Evolutionary conservation across 1,139 yeast species (phyloP), one percentile per base, ranked within the genome.

Genomic region (Debaryomycetaceae sp.): DNA sequence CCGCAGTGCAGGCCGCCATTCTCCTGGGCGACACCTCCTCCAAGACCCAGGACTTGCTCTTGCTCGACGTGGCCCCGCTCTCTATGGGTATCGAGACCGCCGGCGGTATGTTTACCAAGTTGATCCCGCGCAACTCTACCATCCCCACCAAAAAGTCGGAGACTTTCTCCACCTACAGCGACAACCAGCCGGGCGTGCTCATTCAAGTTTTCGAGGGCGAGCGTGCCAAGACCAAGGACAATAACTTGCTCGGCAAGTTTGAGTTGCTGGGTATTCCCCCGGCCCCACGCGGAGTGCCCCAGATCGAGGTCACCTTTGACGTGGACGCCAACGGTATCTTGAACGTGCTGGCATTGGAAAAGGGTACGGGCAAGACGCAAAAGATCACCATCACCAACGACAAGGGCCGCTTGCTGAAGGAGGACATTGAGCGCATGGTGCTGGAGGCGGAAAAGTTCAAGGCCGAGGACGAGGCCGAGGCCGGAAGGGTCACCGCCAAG

Each of bases 131-230:
- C 73, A 87, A 87, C 71, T 80, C 96, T 32, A 83, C 95, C 41
- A 90, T 87, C 49, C 97, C 97, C 61, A 85, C 96, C 47, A 81
- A 82, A 68, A 87, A 87, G 68, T 82, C 95, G 28, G 95, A 87
- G 70, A 83, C 83, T 45, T 87, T 87, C 76, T 85, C 96, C 34
- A 86, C 97, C 37, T 92, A 90, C 48, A 94, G 90, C 45, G 96
- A 87, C 62, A 87, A 87, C 72, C 97, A 87, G 66, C 94, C 94
- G 44, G 87, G 93, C 56, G 97, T 87, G 40, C 71, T 85, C 61
- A 87, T 87, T 60, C 95, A 86, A 68, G 95, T 87, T 36, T 87
- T 64, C 55, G 96, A 87, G 66, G 97, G 97, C 73, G 97, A 87
- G 68, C 83, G 97, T 66, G 81, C 95, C 35, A 73, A 82, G 69